Conservation (phyloP, 768 basidiomycete genomes). For the Boletus sensibilis region DNA sequence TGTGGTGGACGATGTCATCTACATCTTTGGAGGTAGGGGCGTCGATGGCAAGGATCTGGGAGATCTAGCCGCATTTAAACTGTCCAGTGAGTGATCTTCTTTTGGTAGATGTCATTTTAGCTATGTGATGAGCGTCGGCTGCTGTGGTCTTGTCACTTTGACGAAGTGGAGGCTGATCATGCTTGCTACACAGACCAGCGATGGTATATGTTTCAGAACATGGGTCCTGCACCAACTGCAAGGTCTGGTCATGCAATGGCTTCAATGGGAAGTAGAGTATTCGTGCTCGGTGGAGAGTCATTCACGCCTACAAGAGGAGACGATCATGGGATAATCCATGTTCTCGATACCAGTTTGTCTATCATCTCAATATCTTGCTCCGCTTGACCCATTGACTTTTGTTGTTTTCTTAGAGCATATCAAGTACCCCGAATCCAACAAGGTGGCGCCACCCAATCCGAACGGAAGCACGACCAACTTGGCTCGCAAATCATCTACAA, state of each 20-base stretch:
- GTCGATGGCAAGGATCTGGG: constrained; percentile 95
- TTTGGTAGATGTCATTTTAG: background rate
- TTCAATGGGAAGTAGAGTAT: constrained; percentile 81
- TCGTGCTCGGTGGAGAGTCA: constrained; percentile 94
- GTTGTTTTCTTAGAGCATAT: constrained; percentile 64
- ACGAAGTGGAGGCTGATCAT: constrained; percentile 12
- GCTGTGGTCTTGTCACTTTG: background rate
- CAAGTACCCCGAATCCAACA: constrained; percentile 79
- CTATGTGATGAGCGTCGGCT: background rate
- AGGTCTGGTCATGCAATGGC: constrained; percentile 99
- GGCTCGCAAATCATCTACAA: constrained; percentile 49
- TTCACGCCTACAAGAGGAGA: constrained; percentile 70
- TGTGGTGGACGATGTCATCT: constrained; percentile 95
- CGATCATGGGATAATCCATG: constrained; percentile 80
- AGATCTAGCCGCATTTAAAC: constrained; percentile 95
- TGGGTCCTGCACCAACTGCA: constrained; percentile 93
- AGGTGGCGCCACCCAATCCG: constrained; percentile 36
- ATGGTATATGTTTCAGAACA: constrained; percentile 99
- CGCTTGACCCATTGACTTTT: constrained; percentile 3
- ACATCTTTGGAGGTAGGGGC: constrained; percentile 95
- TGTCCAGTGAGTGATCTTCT: constrained; percentile 71
- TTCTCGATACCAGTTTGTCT: constrained; percentile 89
- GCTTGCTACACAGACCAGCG: constrained; percentile 65
- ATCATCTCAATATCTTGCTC: background rate
- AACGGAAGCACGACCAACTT: constrained; percentile 32